Percentiles rank a stretch among this genome's conserved stretches.
Evolutionary conservation across 257 asterid species (phyloP).

Genomic region (Gentiana straminea): DNA sequence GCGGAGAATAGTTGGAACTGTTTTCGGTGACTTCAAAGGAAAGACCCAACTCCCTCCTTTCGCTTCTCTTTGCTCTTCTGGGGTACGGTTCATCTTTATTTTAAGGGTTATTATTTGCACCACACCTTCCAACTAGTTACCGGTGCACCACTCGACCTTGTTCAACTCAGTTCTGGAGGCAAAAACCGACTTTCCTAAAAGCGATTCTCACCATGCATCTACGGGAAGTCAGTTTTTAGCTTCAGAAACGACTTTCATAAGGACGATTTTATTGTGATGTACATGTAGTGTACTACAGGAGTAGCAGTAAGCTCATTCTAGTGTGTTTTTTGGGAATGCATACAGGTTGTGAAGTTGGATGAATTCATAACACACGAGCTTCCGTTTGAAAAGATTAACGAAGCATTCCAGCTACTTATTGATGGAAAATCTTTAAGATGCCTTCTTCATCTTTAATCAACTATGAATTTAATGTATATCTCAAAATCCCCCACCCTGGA

Average conservation of each 20-base stretch:
- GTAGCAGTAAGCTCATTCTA: not conserved
- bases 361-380: slow-evolving; percentile 75
- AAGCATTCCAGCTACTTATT: slow-evolving; percentile 54
- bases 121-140: no score
- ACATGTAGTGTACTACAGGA: not conserved
- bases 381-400: slow-evolving; percentile 60
- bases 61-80: slow-evolving; percentile 54
- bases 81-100: slow-evolving; percentile 22
- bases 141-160: no score
- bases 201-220: not conserved
- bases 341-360: slow-evolving; percentile 70
- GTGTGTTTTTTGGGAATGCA: not conserved
- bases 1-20: slow-evolving; percentile 62
- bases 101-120: no score
- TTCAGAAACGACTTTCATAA: no score
- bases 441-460: slow-evolving; percentile 43
- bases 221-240: no score
- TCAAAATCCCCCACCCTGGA: no score
- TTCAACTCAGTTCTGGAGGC: no score
- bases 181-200: no score
- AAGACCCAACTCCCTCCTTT: slow-evolving; percentile 72
- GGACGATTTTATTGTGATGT: not conserved
- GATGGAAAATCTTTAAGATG: slow-evolving; percentile 85
- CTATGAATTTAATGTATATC: no score
- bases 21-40: slow-evolving; percentile 86